phyloP scores from a whole-genome alignment of 208 protist genomes.

The Acanthamoeba healyi region DNA sequence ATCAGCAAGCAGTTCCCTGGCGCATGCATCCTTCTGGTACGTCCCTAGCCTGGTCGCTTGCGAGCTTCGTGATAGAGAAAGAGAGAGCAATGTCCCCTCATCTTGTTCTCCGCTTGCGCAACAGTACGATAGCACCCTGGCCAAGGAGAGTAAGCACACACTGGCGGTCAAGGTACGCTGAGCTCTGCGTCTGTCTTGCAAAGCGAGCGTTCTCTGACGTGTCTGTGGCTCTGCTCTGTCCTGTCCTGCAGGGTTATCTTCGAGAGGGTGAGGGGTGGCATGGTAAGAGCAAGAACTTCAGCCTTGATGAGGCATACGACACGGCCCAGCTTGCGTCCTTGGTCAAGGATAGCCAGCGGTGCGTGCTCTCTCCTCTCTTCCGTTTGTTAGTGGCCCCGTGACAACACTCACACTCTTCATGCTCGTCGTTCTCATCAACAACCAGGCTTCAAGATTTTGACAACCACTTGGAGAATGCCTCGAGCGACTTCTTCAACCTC shows the following conservation, averaged over 20 bases:
- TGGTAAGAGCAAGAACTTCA: constrained; percentile 51
- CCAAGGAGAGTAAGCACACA: neutral
- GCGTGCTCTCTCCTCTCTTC: neutral
- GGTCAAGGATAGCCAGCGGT: neutral
- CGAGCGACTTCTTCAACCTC: constrained; percentile 61
- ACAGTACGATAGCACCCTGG: neutral
- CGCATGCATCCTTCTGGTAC: constrained; percentile 44
- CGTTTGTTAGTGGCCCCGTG: too few species aligned
- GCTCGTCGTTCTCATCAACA: neutral
- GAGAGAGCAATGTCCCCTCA: neutral
- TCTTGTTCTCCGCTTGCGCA: neutral
- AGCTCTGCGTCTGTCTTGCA: neutral
- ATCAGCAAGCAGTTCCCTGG: constrained; percentile 29
- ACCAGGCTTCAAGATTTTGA: constrained; percentile 73
- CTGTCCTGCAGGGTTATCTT: neutral
- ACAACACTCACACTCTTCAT: neutral
- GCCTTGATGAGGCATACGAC: neutral
- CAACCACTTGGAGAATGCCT: constrained; percentile 65
- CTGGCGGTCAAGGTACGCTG: constrained; percentile 10
- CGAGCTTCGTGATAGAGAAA: neutral
- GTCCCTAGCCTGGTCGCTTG: neutral
- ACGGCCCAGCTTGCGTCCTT: constrained; percentile 8
- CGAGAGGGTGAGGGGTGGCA: constrained; percentile 31
- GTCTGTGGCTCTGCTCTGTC: neutral
- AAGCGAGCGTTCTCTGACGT: neutral